A percentile compares a stretch with the other conserved stretches of the same genome.
These are phyloP conservation scores for Mycena citricolor DNA, from an alignment of 1,284 basidiomycete species.

Conservation along the genomic window DNA sequence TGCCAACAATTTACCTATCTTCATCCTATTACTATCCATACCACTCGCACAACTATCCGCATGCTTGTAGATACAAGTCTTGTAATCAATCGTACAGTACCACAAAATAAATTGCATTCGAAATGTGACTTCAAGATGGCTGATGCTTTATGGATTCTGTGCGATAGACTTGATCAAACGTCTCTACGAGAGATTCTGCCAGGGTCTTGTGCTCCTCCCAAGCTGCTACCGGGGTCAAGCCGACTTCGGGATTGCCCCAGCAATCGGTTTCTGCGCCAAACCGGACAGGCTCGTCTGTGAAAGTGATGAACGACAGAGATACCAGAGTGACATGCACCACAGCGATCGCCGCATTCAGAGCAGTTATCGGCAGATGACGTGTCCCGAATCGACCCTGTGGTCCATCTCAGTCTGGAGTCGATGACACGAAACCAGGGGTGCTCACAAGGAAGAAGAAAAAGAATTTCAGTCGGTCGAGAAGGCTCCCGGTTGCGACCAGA, in stretches of 20 bases:
- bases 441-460: constrained; percentile 71
- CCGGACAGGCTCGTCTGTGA: constrained; percentile 33
- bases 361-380: constrained; percentile 55
- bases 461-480: constrained; percentile 56
- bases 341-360: constrained; percentile 65
- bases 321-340: constrained; percentile 62
- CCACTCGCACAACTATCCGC: constrained; percentile 1
- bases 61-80: no score
- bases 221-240: constrained; percentile 44
- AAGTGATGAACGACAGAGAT: constrained; percentile 46
- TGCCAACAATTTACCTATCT: no score
- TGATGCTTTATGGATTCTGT: constrained; percentile 2
- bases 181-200: constrained; percentile 46
- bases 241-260: constrained; percentile 56
- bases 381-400: constrained; percentile 70
- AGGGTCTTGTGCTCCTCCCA: constrained; percentile 51
- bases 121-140: no score
- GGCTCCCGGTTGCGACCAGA: constrained; percentile 40
- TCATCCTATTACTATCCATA: not conserved
- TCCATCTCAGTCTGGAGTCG: not conserved
- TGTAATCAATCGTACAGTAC: no score
- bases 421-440: constrained; percentile 1
- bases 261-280: constrained; percentile 57
- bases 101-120: no score
- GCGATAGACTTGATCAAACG: constrained; percentile 45